Base-by-base conservation (phyloP, 2,329 filamentous ascomycete genomes). In the Emydomyces testavorans region DNA sequence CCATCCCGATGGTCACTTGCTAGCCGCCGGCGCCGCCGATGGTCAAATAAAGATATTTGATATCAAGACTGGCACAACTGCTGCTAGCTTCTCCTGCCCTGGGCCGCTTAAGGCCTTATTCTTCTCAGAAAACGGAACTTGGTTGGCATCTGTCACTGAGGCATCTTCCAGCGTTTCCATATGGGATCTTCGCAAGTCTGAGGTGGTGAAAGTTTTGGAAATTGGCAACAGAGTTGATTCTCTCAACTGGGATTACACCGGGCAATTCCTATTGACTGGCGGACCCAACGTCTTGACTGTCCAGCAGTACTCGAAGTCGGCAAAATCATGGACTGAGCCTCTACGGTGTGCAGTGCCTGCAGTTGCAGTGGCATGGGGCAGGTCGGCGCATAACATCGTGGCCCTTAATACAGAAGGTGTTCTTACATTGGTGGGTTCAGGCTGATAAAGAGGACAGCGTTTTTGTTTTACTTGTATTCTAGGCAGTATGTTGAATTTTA, bases 111-210 rank as follows among this genome's bases (percentile, higher is more conserved):
- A 85, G 57, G 78, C 80, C 8, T 70, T 98, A 34, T 75, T 77
- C 50, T 98, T 98, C 68, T 95, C 89, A 0, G 92, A 98, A 65
- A 98, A 98, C 58, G 92, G 92, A 20, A 94, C 85, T 58, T 96
- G 89, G 86, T 81, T 98, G 54, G 90, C 90, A 1, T 84, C 87
- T 4, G 82, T 82, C 6, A 80, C 83, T 50, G 81, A 87, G 64
- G 81, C 80, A 24, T 85, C 88, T 54, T 84, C 80, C 18, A 82
- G 75, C 20, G 82, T 94, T 31, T 85, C 85, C 7, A 79, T 96
- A 47, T 96, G 93, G 73, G 90, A 96, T 65, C 74, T 98, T 52
- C 82, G 92, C 57, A 95, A 94, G 68, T 80, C 83, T 15, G 81
- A 82, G 4, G 77, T 80, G 58, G 80, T 82, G 62, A 94, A 94